Base-by-base conservation (phyloP, 352 stramenopile species). In the Phytophthora cryptogea region DNA sequence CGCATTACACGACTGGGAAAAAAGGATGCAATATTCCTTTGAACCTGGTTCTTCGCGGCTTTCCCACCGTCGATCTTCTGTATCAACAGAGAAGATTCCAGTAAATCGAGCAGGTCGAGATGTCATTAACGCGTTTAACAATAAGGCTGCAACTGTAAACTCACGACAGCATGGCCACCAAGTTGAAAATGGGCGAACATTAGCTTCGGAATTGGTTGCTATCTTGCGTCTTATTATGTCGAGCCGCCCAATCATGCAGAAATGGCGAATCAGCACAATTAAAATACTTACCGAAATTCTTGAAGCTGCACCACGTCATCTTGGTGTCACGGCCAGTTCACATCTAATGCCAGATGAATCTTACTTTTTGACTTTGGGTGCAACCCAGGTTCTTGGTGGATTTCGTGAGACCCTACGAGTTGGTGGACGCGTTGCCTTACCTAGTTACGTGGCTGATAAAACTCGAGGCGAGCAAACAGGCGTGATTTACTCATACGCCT, bases 1-100 rank as follows among this genome's bases (percentile, higher is more conserved):
- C 13, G 33, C 28, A 1, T 69, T 82, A 41, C 70, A 79, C 39
- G 69, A 85, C 28, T 90, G 78, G 78, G 75, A 90, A 48, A 70
- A 55, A 30, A 57, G 67, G 14, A 45, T 81, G 14, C 56, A 69
- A 40, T 52, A 68, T 20, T 58, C 56, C 0, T 49, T 88, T 27
- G 78, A 88, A 35, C 78, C 80, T 39, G 80, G 80, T 0, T 74
- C 72, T 13, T 66, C 65, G 2, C 74, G 77, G 6, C 50, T 83
- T 33, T 72, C 48, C 6, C 66, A 70, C 37, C 74, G 79, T 16
- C 72, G 77, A 10, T 62, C 74, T 5, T 63, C 57, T 9, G 52
- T 63, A 8, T 53, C 53, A 16, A 42, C 14, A 14, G 57, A 77
- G 16, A 82, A 78, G 36, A 62, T 48, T 26, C 31, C 62, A 5